phyloP scores from a whole-genome alignment of 1,284 basidiomycete species.

The Boletus semigastroideus region DNA sequence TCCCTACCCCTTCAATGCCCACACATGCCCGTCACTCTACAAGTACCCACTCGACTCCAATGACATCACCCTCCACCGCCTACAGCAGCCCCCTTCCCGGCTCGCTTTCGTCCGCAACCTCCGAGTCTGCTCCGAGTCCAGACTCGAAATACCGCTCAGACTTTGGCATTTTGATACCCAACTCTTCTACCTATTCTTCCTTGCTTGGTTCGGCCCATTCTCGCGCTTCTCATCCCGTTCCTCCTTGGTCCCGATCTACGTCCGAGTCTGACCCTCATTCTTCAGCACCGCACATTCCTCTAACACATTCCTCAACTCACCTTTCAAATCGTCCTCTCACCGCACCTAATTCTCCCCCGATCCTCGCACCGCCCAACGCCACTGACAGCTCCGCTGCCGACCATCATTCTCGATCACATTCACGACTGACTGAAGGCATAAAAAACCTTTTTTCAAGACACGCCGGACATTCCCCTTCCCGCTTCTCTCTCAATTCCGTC shows the following conservation, averaged over 20 bases:
- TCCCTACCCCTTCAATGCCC: slow-evolving; percentile 4
- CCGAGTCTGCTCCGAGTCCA: slow-evolving; percentile 21
- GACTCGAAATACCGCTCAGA: slow-evolving; percentile 20
- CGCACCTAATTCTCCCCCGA: slow-evolving; percentile 5
- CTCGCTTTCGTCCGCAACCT: slow-evolving; percentile 29
- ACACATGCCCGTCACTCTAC: slow-evolving; percentile 1
- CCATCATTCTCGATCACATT: slow-evolving; percentile 15
- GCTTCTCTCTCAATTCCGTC: slow-evolving; percentile 23
- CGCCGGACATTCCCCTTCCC: slow-evolving; percentile 18
- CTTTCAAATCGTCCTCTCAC: slow-evolving; percentile 17
- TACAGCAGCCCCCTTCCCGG: slow-evolving; percentile 19
- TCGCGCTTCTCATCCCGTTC: slow-evolving; percentile 12
- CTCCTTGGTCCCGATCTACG: slow-evolving; percentile 15
- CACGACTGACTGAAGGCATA: slow-evolving; percentile 27
- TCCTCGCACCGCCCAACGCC: neutral
- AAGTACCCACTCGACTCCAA: slow-evolving; percentile 28
- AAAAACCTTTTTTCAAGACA: slow-evolving; percentile 29
- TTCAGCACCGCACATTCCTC: neutral
- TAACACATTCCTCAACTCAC: neutral
- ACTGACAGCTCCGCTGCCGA: slow-evolving; percentile 7
- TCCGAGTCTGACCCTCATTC: slow-evolving; percentile 19
- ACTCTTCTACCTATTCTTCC: slow-evolving; percentile 13
- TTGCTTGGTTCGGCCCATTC: slow-evolving; percentile 15
- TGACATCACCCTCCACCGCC: slow-evolving; percentile 28
- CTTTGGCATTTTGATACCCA: slow-evolving; percentile 9